Base-by-base conservation (phyloP, 2,329 filamentous ascomycete genomes). In the Pseudocercospora crystallina region DNA sequence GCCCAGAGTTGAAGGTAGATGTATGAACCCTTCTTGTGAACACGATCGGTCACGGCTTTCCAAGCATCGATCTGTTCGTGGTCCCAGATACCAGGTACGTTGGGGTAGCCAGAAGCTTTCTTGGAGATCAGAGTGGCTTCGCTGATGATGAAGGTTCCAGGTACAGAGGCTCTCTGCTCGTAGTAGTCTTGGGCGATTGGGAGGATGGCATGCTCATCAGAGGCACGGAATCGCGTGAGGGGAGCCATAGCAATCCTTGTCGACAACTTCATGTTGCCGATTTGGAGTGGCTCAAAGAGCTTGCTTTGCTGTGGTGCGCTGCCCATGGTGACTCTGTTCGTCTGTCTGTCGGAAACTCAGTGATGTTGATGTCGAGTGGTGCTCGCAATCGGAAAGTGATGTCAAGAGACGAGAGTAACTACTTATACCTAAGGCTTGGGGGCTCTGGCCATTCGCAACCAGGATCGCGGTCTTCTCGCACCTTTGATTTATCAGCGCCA, bases 211-310 rank as follows among this genome's bases (percentile, higher is more conserved):
- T 80, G 76, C 43, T 78, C 67, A 49, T 80, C 71, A 42, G 63
- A 61, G 42, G 70, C 70, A 41, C 72, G 68, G 65, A 73, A 71
- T 33, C 72, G 70, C 9, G 80, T 83, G 47, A 84, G 67, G 3
- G 81, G 80, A 1, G 80, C 76, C 69, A 84, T 73, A 36, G 72
- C 73, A 34, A 84, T 59, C 43, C 76, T 73, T 58, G 75, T 69
- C 29, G 64, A 57, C 33, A 78, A 70, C 10, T 66, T 60, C 54
- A 70, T 59, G 32, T 62, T 56, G 31, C 76, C 76, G 14, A 77
- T 63, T 13, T 62, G 55, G 33, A 77, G 58, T 30, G 74, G 71
- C 40, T 65, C 47, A 56, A 72, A 72, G 32, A 73, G 64, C 43
- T 58, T 64, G 31, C 42, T 49, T 20, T 42, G 36, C n/a, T 35